Conservation (phyloP, 208 protist genomes). For the Porcisia deanei region DNA sequence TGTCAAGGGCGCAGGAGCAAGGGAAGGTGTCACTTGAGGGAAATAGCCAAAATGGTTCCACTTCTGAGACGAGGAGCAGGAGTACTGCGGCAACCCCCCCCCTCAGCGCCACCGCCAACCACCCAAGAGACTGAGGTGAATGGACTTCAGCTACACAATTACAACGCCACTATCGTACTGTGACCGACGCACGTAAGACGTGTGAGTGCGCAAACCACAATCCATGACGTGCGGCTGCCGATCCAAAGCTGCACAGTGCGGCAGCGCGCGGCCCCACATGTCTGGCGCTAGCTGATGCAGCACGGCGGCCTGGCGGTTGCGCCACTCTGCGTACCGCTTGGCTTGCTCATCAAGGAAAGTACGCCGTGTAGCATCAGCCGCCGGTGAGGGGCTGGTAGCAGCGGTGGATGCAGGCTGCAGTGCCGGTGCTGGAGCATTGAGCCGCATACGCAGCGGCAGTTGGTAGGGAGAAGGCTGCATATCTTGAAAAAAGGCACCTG, state of each 20-base stretch:
- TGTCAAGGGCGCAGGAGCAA: not conserved
- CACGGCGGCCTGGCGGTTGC: constrained; percentile 16
- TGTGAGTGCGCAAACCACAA: constrained; percentile 6
- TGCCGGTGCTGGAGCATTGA: not conserved
- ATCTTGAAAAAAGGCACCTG: not conserved
- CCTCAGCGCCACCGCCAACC: not conserved
- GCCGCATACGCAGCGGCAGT: constrained; percentile 23
- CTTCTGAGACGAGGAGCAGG: not conserved
- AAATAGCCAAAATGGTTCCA: not conserved
- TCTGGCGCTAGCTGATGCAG: constrained; percentile 38
- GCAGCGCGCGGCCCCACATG: constrained; percentile 35
- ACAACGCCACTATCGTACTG: constrained; percentile 23
- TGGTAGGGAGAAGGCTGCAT: constrained; percentile 14
- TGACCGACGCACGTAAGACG: constrained; percentile 8
- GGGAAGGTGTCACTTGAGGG: not conserved
- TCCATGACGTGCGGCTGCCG: constrained; percentile 31
- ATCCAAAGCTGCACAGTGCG: constrained; percentile 34
- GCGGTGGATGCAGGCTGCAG: not conserved
- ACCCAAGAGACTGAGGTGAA: not conserved
- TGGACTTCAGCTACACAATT: not conserved
- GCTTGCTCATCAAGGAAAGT: constrained; percentile 22
- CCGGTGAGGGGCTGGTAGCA: not conserved
- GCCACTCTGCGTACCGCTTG: constrained; percentile 27
- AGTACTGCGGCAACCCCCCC: not conserved
- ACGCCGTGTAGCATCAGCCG: not conserved